These are phyloP conservation scores for Claviceps pusilla DNA, from an alignment of 2,329 filamentous ascomycete species.

Conservation along the genomic window DNA sequence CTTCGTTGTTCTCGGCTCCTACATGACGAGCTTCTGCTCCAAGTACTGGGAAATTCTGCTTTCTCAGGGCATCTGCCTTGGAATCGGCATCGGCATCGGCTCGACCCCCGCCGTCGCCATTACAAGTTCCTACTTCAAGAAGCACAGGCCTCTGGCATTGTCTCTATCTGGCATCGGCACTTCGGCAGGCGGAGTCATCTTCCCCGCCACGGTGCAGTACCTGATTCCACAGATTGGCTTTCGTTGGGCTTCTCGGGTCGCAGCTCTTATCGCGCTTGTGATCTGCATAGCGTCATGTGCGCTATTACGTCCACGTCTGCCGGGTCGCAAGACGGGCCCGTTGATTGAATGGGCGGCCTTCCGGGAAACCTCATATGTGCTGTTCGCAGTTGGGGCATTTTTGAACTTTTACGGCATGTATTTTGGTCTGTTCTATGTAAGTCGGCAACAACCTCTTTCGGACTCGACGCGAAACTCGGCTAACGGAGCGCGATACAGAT, in stretches of 20 bases:
- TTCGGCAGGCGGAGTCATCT: conserved; percentile 39
- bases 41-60: conserved; percentile 40
- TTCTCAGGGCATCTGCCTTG: conserved; percentile 36
- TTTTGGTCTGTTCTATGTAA: conserved; percentile 27
- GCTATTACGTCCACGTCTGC: conserved; percentile 29
- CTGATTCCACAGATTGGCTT: conserved; percentile 45
- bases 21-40: conserved; percentile 30
- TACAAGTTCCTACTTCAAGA: conserved; percentile 46
- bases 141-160: conserved; percentile 40
- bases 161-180: conserved; percentile 46
- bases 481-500: neutral
- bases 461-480: neutral
- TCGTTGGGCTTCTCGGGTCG: conserved; percentile 45
- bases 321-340: conserved; percentile 32
- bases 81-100: conserved; percentile 38
- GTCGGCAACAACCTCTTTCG: neutral
- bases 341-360: conserved; percentile 43
- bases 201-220: conserved; percentile 41
- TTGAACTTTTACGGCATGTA: conserved; percentile 26
- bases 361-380: conserved; percentile 36
- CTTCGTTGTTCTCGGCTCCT: conserved; percentile 29
- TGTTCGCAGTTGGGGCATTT: conserved; percentile 35
- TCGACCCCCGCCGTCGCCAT: conserved; percentile 46
- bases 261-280: conserved; percentile 45
- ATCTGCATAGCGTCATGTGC: conserved; percentile 27